These are phyloP conservation scores for Verticillium dahliae DNA, from an alignment of 2,329 filamentous ascomycete species.

Conservation along the genomic window DNA sequence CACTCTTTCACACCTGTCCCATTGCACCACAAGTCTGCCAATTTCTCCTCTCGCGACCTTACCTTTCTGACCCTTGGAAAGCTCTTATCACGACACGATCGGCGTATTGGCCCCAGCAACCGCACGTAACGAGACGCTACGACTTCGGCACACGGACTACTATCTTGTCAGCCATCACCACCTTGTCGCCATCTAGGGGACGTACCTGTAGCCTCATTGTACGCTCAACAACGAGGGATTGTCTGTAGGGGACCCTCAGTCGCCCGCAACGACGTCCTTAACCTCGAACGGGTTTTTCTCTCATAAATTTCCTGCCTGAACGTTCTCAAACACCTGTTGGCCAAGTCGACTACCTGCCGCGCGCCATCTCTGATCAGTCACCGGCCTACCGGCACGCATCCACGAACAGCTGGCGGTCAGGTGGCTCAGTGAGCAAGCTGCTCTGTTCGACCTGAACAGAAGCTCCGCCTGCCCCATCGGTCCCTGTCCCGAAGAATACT, in stretches of 20 bases:
- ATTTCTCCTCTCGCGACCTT: not conserved
- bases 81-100: not conserved
- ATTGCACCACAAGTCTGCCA: not conserved
- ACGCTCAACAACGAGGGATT: not conserved
- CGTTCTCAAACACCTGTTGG: not conserved
- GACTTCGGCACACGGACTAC: not conserved
- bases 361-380: not conserved
- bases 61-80: not conserved
- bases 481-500: conserved; percentile 10
- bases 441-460: conserved; percentile 9
- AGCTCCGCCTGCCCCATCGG: conserved; percentile 4
- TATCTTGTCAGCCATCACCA: not conserved
- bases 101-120: not conserved
- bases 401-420: not conserved
- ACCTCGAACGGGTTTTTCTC: not conserved
- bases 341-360: not conserved
- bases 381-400: not conserved
- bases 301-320: not conserved
- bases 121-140: not conserved
- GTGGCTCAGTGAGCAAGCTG: conserved; percentile 3
- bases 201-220: not conserved
- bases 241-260: not conserved
- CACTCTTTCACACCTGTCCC: not conserved
- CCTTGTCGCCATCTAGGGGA: not conserved
- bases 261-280: not conserved